phyloP scores from a whole-genome alignment of 1,284 basidiomycete species.

The Tilletia indica region DNA sequence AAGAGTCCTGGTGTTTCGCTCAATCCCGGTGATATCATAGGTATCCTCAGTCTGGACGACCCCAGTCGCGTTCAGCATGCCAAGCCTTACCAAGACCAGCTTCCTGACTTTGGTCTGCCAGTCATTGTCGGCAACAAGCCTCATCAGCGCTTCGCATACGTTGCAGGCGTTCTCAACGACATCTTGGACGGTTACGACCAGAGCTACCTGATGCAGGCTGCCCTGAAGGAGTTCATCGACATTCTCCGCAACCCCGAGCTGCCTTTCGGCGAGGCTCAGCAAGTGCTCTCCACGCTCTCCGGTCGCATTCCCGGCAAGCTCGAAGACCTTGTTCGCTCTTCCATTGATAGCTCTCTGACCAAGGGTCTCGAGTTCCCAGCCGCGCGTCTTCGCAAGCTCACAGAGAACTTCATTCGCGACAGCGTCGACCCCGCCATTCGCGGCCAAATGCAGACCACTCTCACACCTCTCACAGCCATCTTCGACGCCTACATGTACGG shows the following conservation, averaged over 20 bases:
- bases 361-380: conserved; percentile 81
- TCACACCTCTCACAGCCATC: conserved; percentile 72
- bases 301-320: conserved; percentile 77
- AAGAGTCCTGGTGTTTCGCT: conserved; percentile 96
- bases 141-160: conserved; percentile 79
- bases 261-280: conserved; percentile 80
- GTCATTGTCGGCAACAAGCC: conserved; percentile 85
- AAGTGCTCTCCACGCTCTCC: conserved; percentile 83
- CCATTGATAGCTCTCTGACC: conserved; percentile 72
- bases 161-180: conserved; percentile 78
- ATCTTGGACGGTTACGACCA: conserved; percentile 62
- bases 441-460: conserved; percentile 60
- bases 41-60: conserved; percentile 94
- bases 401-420: conserved; percentile 82
- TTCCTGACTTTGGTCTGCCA: conserved; percentile 66
- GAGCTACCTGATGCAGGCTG: conserved; percentile 64
- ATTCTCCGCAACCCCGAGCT: conserved; percentile 79
- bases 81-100: conserved; percentile 92
- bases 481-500: conserved; percentile 80
- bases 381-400: conserved; percentile 72
- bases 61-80: conserved; percentile 96
- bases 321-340: conserved; percentile 78
- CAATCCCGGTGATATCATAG: conserved; percentile 95
- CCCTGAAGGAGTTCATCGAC: conserved; percentile 76
- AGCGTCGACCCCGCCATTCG: conserved; percentile 61